Base-by-base conservation (phyloP, 176 grass and related monocot genomes). In the Phragmites australis region DNA sequence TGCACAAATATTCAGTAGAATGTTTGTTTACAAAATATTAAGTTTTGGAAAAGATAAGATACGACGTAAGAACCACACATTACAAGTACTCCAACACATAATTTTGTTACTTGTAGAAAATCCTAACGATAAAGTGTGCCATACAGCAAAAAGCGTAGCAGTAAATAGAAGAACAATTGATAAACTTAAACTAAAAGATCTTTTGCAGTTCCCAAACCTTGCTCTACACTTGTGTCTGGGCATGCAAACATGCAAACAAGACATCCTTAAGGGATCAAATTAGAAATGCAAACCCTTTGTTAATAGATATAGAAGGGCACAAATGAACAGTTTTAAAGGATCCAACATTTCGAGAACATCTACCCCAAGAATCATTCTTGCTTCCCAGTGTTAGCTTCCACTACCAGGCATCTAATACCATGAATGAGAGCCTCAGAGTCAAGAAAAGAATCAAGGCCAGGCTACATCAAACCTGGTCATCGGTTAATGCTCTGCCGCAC, bases 401-500 rank as follows among this genome's bases (percentile, higher is more conserved):
- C 7, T 46, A 52, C 14, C 27, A 78, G 39, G 22, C 19, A 80
- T 74, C 1, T 3, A 74, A 75, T 81, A 26, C 71, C 48, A 86
- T 49, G 25, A 45, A 37, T 58, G 52, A 19, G 13, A 40, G 25
- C 44, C 49, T 65, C 7, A 49, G 37, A 72, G 29, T 49, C 22
- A 64, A 83, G 18, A 61, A 11, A 63, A 53, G 8, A 18, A 73
- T 12, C 69, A 34, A 27, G 74, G 22, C 21, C 42, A 62, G 25
- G 16, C 19, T 63, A 60, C 34, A 43, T 12, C 1, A 21, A 16
- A 53, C 52, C 53, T 37, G 5, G 34, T 29, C 21, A 32, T 87
- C 29, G 2, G 3, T 25, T 5, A 51, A 62, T 56, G 70, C 51
- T 52, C 15, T 82, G 44, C 3, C 16, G 0, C 66, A 31, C 25